A percentile compares a stretch with the other conserved stretches of the same genome.
Evolutionary conservation across 208 protist genomes (phyloP).

Genomic region (Wallacemonas sp.): DNA sequence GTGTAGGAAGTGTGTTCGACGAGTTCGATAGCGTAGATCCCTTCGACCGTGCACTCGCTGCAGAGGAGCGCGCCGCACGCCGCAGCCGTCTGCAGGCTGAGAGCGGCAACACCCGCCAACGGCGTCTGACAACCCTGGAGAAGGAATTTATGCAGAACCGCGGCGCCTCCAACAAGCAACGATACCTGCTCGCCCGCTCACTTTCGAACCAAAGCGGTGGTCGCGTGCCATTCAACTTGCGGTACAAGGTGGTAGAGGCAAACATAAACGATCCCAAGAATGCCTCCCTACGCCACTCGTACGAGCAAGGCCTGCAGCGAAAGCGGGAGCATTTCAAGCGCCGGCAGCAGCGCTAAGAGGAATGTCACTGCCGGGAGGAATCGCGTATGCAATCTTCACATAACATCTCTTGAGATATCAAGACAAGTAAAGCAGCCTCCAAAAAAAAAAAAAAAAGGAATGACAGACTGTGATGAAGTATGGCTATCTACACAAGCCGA

Average conservation of each 20-base stretch:
- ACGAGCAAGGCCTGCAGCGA: conserved; percentile 45
- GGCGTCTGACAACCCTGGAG: conserved; percentile 46
- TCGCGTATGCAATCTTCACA: no score
- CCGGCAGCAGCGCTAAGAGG: neutral
- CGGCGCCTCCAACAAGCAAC: conserved; percentile 65
- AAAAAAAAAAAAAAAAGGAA: no score
- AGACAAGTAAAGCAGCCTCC: no score
- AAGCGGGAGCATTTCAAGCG: conserved; percentile 45
- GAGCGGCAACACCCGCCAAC: conserved; percentile 3
- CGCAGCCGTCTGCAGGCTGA: conserved; percentile 4
- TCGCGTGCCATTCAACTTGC: conserved; percentile 86
- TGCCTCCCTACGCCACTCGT: conserved; percentile 43
- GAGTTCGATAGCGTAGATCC: conserved; percentile 76
- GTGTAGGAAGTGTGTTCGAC: conserved; percentile 52
- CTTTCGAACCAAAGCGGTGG: conserved; percentile 72
- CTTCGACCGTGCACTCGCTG: conserved; percentile 25
- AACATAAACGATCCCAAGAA: conserved; percentile 72
- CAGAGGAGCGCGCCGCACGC: conserved; percentile 22
- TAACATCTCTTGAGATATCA: no score
- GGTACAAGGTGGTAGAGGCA: conserved; percentile 84
- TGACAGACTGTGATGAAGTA: no score
- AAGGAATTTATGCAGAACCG: conserved; percentile 58
- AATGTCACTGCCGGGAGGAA: no score
- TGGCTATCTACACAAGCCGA: no score
- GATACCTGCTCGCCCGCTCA: conserved; percentile 51